A percentile compares a stretch with the other conserved stretches of the same genome.
Conservation (phyloP, 805 yeast species). For the Candida morakotiae region DNA sequence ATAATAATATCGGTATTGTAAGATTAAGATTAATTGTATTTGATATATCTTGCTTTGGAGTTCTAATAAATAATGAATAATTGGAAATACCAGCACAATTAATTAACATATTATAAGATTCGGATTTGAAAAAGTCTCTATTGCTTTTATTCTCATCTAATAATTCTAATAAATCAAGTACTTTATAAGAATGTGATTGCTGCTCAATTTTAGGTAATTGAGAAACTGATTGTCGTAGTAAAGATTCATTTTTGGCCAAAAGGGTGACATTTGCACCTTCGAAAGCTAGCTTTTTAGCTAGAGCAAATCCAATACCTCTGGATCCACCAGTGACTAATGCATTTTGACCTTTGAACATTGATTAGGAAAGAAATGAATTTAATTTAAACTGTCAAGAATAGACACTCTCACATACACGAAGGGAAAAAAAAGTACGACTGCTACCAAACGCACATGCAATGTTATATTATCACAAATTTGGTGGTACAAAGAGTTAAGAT, state of each 20-base stretch:
- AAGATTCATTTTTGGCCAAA: slow-evolving; percentile 30
- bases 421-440: too few relatives aligned
- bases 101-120: slow-evolving; percentile 38
- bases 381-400: too few relatives aligned
- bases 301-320: slow-evolving; percentile 32
- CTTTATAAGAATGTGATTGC: slow-evolving; percentile 10
- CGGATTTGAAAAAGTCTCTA: neutral
- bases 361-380: too few relatives aligned
- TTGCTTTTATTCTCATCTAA: neutral
- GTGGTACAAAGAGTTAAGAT: too few relatives aligned
- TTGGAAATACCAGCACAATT: slow-evolving; percentile 71
- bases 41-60: slow-evolving; percentile 38
- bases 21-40: slow-evolving; percentile 53
- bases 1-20: slow-evolving; percentile 54
- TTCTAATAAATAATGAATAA: slow-evolving; percentile 43
- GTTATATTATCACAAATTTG: too few relatives aligned
- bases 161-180: slow-evolving; percentile 11
- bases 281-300: slow-evolving; percentile 23
- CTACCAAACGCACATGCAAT: too few relatives aligned
- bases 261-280: slow-evolving; percentile 29
- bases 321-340: slow-evolving; percentile 42
- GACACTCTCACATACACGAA: too few relatives aligned
- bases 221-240: slow-evolving; percentile 19
- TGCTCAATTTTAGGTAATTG: slow-evolving; percentile 7
- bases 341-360: slow-evolving; percentile 14